Base-by-base conservation (phyloP, 257 asterid genomes). In the Jasminum sambac region DNA sequence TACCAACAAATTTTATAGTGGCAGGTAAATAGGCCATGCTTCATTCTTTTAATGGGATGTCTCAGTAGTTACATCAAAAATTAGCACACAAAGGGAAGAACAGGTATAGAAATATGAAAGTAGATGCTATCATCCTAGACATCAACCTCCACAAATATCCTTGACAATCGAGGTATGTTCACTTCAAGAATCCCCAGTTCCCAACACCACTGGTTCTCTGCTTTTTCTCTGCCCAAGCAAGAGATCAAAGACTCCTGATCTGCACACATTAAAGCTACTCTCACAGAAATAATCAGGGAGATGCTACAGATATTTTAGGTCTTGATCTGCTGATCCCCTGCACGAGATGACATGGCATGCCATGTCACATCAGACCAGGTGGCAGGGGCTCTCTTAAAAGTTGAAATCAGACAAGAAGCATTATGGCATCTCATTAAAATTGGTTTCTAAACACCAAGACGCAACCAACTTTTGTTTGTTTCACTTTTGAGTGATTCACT, bases 191-290 rank as follows among this genome's bases (percentile, higher is more conserved):
- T 55, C 34, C 16, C 36, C 34, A 17, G 9, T 8, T 13, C 16
- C 34, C 61, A 12, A 55, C 61, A 13, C 26, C 30, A 11, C 16
- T 23, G 36, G 30, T 55, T 21, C 7, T 21, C n/a, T 11, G 30
- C 34, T 55, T 55, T 48, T 55, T 55, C 62, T 23, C 62, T 21
- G 34, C 26, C 62, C 25, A 64, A 43, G 66, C 61, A 55, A 72
- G 66, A 71, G 36, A 46, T 48, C 11, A 73, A 46, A 8, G 48
- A 67, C 23, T 63, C 60, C 57, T 41, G 61, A 74, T 66, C 41
- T 64, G 61, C 50, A 59, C 41, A 8, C 24, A 38, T 30, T 59
- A 19, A 68, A 46, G 48, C 26, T 58, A 55, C 62, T 9, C 26
- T 8, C 34, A 8, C 10, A 14, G 16, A 55, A 23, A 55, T 55